These are phyloP conservation scores for Plectranthus barbatus DNA, from an alignment of 257 asterid species.

Conservation along the genomic window DNA sequence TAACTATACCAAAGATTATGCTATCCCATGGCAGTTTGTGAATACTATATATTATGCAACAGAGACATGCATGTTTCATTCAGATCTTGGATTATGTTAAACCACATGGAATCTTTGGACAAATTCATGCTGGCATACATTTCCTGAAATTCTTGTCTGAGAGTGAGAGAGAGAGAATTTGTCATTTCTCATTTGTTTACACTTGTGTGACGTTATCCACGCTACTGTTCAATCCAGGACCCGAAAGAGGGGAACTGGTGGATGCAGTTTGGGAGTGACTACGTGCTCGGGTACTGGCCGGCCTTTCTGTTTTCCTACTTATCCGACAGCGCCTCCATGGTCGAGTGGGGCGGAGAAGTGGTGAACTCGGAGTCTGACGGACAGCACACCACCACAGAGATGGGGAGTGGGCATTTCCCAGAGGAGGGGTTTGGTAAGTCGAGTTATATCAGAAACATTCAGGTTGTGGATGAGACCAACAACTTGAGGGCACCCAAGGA, in stretches of 20 bases:
- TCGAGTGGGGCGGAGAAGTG: constrained; percentile 94
- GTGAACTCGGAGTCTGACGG: constrained; percentile 69
- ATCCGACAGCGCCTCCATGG: constrained; percentile 57
- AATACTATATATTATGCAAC: constrained; percentile 13
- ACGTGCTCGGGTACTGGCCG: constrained; percentile 80
- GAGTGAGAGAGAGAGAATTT: background rate
- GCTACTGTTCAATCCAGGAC: constrained; percentile 40
- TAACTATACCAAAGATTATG: constrained; percentile 5
- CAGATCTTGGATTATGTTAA: constrained; percentile 27
- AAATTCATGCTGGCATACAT: background rate
- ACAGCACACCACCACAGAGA: constrained; percentile 72
- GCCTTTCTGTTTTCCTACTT: constrained; percentile 46
- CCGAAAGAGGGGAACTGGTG: constrained; percentile 78
- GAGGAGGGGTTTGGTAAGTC: constrained; percentile 70
- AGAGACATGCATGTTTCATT: constrained; percentile 18
- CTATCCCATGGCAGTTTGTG: constrained; percentile 19
- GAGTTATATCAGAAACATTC: constrained; percentile 67
- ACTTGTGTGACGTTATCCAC: background rate
- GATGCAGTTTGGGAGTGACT: constrained; percentile 66
- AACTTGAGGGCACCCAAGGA: constrained; percentile 58
- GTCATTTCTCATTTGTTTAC: constrained; percentile 3
- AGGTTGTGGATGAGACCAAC: constrained; percentile 61
- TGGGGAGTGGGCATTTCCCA: constrained; percentile 92
- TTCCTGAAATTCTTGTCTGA: background rate
- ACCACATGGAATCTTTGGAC: constrained; percentile 47